These are phyloP conservation scores for Leccinellum rugosiceps DNA, from an alignment of 768 basidiomycete species.

Conservation along the genomic window DNA sequence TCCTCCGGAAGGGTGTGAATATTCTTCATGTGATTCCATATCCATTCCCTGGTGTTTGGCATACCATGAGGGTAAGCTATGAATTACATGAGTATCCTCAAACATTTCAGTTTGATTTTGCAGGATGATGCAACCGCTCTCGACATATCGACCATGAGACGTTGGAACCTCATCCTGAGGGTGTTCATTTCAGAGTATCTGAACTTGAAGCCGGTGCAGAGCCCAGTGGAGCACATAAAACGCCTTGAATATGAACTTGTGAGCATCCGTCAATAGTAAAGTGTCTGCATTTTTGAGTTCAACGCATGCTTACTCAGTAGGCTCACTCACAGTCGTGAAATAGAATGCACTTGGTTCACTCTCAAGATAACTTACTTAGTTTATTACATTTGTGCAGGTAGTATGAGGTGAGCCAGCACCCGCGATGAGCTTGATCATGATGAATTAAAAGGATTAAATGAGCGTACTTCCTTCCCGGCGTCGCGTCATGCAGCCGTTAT, in stretches of 20 bases:
- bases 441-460: not conserved
- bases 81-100: not conserved
- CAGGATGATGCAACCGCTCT: constrained; percentile 90
- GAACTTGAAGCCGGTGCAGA: constrained; percentile 52
- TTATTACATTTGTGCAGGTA: not conserved
- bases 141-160: constrained; percentile 78
- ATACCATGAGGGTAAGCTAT: constrained; percentile 61
- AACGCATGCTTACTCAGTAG: constrained; percentile 19
- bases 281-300: not conserved
- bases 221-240: constrained; percentile 30
- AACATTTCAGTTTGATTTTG: constrained; percentile 3
- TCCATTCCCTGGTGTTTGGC: constrained; percentile 92
- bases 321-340: not conserved
- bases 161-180: constrained; percentile 87
- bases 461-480: constrained; percentile 6
- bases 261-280: constrained; percentile 18
- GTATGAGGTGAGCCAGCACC: not conserved
- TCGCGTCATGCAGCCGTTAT: constrained; percentile 25
- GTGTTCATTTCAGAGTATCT: constrained; percentile 92
- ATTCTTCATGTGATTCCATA: constrained; percentile 86
- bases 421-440: not conserved
- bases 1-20: constrained; percentile 77
- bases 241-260: constrained; percentile 49
- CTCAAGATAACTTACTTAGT: not conserved
- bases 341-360: not conserved